Percentiles rank a stretch among this genome's conserved stretches.
Evolutionary conservation across 257 asterid species (phyloP).

Genomic region (Ilex aquifolium): DNA sequence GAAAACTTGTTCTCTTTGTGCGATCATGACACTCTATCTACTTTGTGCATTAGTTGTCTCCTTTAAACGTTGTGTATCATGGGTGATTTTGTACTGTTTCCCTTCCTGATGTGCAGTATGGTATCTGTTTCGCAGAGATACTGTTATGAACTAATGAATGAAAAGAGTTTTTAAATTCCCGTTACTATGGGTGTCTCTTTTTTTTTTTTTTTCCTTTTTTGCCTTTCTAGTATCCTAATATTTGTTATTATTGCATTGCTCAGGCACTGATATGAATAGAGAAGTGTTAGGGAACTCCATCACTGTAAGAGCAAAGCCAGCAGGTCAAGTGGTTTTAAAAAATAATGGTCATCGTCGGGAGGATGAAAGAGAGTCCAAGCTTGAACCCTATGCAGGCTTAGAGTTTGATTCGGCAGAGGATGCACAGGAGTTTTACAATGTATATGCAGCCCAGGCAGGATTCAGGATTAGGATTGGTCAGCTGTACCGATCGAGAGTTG

Average conservation of each 20-base stretch:
- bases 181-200: neutral
- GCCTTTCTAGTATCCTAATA: neutral
- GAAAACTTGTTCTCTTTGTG: too few species aligned
- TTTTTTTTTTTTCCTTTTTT: neutral
- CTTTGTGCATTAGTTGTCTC: too few species aligned
- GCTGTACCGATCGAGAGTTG: constrained; percentile 79
- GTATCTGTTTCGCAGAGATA: too few species aligned
- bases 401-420: constrained; percentile 86
- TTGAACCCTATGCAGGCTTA: constrained; percentile 69
- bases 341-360: constrained; percentile 40
- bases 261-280: constrained; percentile 70
- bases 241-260: constrained; percentile 1
- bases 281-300: constrained; percentile 48
- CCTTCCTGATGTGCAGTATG: too few species aligned
- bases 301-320: constrained; percentile 65
- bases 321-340: constrained; percentile 33
- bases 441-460: constrained; percentile 65
- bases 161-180: too few species aligned
- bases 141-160: too few species aligned
- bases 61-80: too few species aligned
- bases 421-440: constrained; percentile 76
- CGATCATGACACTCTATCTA: too few species aligned
- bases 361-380: constrained; percentile 52
- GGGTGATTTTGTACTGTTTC: too few species aligned
- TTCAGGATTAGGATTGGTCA: constrained; percentile 90